Percentiles rank a stretch among this genome's conserved stretches.
These are phyloP conservation scores for Aspergillus brasiliensis DNA, from an alignment of 2,329 filamentous ascomycete species.

Conservation along the genomic window DNA sequence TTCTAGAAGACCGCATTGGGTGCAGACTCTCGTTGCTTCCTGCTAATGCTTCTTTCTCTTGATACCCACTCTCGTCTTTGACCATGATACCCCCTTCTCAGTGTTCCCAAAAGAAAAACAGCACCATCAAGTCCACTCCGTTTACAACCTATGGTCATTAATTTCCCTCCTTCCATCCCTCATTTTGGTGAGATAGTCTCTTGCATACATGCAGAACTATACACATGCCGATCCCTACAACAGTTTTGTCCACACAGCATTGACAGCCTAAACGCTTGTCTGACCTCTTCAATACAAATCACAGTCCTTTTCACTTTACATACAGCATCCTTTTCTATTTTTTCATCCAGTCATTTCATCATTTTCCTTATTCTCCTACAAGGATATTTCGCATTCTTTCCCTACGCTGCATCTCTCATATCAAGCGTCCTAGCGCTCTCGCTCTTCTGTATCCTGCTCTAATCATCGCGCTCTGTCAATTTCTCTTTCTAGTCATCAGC, in stretches of 20 bases:
- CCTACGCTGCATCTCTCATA: background rate
- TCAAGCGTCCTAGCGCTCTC: background rate
- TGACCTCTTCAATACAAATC: background rate
- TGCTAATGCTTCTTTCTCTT: background rate
- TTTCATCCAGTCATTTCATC: background rate
- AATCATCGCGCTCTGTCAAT: background rate
- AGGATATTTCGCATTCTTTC: background rate
- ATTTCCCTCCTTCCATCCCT: background rate
- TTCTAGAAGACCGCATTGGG: constrained; percentile 21
- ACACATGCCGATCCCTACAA: background rate
- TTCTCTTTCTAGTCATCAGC: background rate
- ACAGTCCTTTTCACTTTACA: background rate
- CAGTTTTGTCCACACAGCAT: background rate
- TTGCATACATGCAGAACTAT: background rate
- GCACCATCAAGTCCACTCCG: background rate
- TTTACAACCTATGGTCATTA: background rate
- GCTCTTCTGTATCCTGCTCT: background rate
- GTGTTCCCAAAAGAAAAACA: background rate
- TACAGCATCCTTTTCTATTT: background rate
- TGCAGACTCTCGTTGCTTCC: constrained; percentile 29
- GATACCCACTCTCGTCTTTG: background rate
- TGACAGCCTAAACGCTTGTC: background rate
- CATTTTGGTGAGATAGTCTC: background rate
- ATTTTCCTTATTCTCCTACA: background rate
- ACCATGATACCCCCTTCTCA: background rate